Percentiles rank a stretch among this genome's conserved stretches.
phyloP scores from a whole-genome alignment of 371 early-diverging fungal genomes.

The Dinochytrium kinnereticum region DNA sequence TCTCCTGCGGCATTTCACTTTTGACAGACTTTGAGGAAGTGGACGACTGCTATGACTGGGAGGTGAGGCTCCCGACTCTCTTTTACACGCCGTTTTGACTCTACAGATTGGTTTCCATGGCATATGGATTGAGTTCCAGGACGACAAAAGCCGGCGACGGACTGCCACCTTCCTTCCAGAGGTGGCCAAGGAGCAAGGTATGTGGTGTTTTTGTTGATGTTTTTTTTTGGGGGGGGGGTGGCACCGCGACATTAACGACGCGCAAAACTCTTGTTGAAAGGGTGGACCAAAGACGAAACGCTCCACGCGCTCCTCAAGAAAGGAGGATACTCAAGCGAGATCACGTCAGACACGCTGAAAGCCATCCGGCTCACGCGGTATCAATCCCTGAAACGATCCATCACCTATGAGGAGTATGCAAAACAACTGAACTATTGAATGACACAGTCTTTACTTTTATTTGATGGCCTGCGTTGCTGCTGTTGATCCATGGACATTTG shows the following conservation, averaged over 20 bases:
- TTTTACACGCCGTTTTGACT: not conserved
- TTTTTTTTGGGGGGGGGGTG: too few relatives aligned
- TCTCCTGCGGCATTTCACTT: conserved; percentile 82
- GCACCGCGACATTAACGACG: too few relatives aligned
- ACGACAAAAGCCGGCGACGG: conserved; percentile 55
- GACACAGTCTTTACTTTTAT: not conserved
- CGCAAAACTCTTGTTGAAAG: too few relatives aligned
- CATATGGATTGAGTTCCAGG: conserved; percentile 84
- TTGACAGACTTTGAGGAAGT: conserved; percentile 83
- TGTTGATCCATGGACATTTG: not conserved
- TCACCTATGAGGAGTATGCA: conserved; percentile 52
- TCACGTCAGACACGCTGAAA: conserved; percentile 62
- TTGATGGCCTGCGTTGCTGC: not conserved
- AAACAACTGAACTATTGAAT: not conserved
- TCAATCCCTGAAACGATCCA: conserved; percentile 70
- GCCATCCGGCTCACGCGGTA: conserved; percentile 79
- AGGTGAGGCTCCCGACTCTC: conserved; percentile 43
- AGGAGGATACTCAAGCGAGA: conserved; percentile 72
- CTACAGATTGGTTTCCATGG: conserved; percentile 82
- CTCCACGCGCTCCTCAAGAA: conserved; percentile 85
- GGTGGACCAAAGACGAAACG: conserved; percentile 84
- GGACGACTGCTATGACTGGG: conserved; percentile 83
- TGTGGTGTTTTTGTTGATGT: not conserved
- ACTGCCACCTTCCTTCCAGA: conserved; percentile 92
- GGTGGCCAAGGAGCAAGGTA: conserved; percentile 70